A percentile compares a stretch with the other conserved stretches of the same genome.
These are phyloP conservation scores for Exobasidium rhododendri DNA, from an alignment of 1,284 basidiomycete species.

Conservation along the genomic window DNA sequence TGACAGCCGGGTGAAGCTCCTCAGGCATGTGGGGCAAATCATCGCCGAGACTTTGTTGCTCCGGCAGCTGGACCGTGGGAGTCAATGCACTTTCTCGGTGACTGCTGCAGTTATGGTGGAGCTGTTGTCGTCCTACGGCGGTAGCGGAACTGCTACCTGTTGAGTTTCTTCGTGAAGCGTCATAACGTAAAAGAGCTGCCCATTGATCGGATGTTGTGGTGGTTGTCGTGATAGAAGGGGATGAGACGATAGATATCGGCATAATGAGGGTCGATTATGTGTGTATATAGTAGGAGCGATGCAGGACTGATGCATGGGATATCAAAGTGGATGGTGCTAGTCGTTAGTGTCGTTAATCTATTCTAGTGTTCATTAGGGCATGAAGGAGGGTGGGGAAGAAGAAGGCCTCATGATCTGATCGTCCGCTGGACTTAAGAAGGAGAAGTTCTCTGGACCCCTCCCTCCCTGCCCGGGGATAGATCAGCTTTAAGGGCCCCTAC, in stretches of 20 bases:
- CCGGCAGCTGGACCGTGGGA: not conserved
- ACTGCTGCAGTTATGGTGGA: not conserved
- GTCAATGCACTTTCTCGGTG: not conserved
- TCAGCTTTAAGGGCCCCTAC: too few species aligned
- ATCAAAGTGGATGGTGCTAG: too few species aligned
- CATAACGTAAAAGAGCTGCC: slow-evolving; percentile 8
- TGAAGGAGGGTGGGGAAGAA: too few species aligned
- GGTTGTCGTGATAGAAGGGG: not conserved
- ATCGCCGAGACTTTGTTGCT: slow-evolving; percentile 11
- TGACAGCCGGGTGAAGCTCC: not conserved
- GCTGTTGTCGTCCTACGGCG: not conserved
- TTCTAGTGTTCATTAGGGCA: too few species aligned
- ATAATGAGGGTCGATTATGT: too few species aligned
- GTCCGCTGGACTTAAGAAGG: too few species aligned
- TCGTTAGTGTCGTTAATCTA: too few species aligned
- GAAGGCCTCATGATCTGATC: too few species aligned
- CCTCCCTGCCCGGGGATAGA: too few species aligned
- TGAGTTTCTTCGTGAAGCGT: not conserved
- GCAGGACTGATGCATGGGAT: too few species aligned
- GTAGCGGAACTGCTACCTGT: not conserved
- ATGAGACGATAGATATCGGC: not conserved
- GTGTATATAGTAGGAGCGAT: too few species aligned
- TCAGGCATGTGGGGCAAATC: slow-evolving; percentile 20
- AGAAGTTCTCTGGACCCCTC: too few species aligned
- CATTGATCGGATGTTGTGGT: slow-evolving; percentile 2